These are phyloP conservation scores for Annulohypoxylon moriforme DNA, from an alignment of 495 filamentous ascomycete genomes.

Conservation along the genomic window DNA sequence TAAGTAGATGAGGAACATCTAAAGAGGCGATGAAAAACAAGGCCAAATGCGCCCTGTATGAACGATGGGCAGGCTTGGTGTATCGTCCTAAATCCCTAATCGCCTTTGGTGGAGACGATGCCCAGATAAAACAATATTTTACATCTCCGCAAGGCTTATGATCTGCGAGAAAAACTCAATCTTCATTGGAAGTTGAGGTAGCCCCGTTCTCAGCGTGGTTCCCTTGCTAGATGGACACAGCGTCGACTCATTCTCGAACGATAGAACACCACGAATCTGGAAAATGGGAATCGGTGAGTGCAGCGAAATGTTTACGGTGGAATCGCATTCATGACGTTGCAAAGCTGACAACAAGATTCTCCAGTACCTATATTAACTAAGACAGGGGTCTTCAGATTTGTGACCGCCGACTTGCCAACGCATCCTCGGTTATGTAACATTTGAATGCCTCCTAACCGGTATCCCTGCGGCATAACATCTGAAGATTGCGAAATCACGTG, in stretches of 20 bases:
- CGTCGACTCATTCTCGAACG: slow-evolving; percentile 3
- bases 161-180: neutral
- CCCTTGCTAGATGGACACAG: neutral
- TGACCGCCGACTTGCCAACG: neutral
- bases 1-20: neutral
- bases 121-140: neutral
- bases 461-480: neutral
- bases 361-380: neutral
- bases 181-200: neutral
- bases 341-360: neutral
- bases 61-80: neutral
- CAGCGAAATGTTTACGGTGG: neutral
- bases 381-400: neutral
- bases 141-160: neutral
- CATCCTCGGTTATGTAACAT: neutral
- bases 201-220: neutral
- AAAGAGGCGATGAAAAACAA: neutral
- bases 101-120: neutral
- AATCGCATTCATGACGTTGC: neutral
- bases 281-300: neutral
- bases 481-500: neutral
- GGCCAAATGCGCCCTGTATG: neutral
- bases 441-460: neutral
- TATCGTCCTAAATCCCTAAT: neutral
- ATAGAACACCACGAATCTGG: neutral